Conservation (phyloP, 1,284 basidiomycete genomes). For the Ceratobasidium sp. region DNA sequence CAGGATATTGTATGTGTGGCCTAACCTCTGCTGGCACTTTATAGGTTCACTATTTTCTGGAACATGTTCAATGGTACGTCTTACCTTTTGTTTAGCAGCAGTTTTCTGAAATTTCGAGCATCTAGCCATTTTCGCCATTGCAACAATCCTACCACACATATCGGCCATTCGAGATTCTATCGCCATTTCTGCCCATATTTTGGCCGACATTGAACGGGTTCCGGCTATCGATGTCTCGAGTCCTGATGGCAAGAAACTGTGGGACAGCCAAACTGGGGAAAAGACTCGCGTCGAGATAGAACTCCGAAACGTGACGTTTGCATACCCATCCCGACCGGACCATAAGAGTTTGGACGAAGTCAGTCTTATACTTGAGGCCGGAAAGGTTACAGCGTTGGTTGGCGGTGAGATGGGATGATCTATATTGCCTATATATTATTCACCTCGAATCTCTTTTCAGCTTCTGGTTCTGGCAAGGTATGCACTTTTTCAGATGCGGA, state of each 20-base stretch:
- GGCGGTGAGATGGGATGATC: slow-evolving; percentile 44
- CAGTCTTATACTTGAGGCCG: slow-evolving; percentile 48
- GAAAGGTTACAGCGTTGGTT: slow-evolving; percentile 53
- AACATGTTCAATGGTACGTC: slow-evolving; percentile 33
- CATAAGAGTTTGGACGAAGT: slow-evolving; percentile 51
- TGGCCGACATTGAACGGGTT: slow-evolving; percentile 47
- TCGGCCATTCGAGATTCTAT: slow-evolving; percentile 41
- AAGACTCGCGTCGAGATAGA: slow-evolving; percentile 47
- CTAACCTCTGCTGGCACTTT: not conserved
- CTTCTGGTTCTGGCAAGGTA: slow-evolving; percentile 52
- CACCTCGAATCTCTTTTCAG: slow-evolving; percentile 6
- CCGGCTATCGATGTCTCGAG: slow-evolving; percentile 49
- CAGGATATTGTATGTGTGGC: not conserved
- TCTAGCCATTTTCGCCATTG: slow-evolving; percentile 44
- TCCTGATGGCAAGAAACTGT: slow-evolving; percentile 43
- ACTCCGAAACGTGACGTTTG: slow-evolving; percentile 53
- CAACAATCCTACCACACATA: slow-evolving; percentile 49
- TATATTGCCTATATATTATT: not conserved
- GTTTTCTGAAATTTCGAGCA: too few relatives aligned
- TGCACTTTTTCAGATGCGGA: not conserved
- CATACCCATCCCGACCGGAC: slow-evolving; percentile 53
- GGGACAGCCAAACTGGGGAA: slow-evolving; percentile 35
- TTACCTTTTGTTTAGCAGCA: not conserved
- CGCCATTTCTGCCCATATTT: slow-evolving; percentile 43
- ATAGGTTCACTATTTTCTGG: slow-evolving; percentile 40